Conservation (phyloP, 2,329 filamentous ascomycete species). For the Eutypella sp. region DNA sequence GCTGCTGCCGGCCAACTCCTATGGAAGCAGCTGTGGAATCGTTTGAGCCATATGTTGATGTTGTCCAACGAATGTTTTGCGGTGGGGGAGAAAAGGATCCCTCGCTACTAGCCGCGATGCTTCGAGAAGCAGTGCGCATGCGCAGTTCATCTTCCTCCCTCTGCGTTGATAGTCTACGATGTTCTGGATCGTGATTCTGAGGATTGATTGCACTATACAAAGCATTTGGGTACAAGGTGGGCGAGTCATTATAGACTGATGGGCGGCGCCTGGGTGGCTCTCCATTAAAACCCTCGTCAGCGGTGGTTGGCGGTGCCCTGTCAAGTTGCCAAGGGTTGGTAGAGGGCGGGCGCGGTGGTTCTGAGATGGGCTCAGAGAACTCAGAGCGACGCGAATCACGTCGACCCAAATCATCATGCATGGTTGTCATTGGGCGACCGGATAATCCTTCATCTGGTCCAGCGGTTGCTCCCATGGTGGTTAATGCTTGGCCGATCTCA, state of each 20-base stretch:
- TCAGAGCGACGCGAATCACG: slow-evolving; percentile 19
- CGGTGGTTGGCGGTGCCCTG: slow-evolving; percentile 19
- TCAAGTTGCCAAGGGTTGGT: slow-evolving; percentile 39
- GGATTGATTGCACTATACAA: neutral
- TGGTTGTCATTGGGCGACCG: slow-evolving; percentile 8
- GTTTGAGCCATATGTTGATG: slow-evolving; percentile 23
- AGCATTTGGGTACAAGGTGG: slow-evolving; percentile 17
- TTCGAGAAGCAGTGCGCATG: slow-evolving; percentile 20
- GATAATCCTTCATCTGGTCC: slow-evolving; percentile 19
- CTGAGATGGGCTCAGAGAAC: slow-evolving; percentile 18
- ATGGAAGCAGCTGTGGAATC: slow-evolving; percentile 9
- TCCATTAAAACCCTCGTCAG: slow-evolving; percentile 13
- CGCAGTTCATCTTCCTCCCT: slow-evolving; percentile 18
- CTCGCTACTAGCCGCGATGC: slow-evolving; percentile 18
- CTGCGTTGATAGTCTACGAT: slow-evolving; percentile 7
- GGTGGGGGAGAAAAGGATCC: slow-evolving; percentile 19
- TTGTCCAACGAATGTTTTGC: slow-evolving; percentile 25
- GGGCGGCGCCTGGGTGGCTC: slow-evolving; percentile 17
- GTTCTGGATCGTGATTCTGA: slow-evolving; percentile 6
- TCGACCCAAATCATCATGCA: slow-evolving; percentile 16
- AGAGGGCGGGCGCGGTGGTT: slow-evolving; percentile 32
- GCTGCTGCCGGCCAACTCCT: slow-evolving; percentile 11
- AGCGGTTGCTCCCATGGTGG: slow-evolving; percentile 17
- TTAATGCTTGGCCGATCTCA: slow-evolving; percentile 20
- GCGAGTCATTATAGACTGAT: slow-evolving; percentile 22